These are phyloP conservation scores for Amaranthus cruentus DNA, from an alignment of 148 eudicot genomes.

Conservation along the genomic window DNA sequence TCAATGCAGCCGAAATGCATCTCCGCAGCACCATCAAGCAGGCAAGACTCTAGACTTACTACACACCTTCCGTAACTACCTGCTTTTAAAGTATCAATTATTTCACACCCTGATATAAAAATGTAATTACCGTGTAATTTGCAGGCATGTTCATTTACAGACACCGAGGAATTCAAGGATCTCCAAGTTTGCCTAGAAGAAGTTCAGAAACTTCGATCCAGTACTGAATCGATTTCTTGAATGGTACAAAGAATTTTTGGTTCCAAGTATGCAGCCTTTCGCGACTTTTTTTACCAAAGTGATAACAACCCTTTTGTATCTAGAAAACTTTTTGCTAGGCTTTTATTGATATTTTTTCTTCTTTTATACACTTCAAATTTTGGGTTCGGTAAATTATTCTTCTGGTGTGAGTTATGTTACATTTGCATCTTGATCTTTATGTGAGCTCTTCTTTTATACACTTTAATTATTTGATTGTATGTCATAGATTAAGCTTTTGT, in stretches of 20 bases:
- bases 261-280: conserved; percentile 1
- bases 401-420: too few species aligned
- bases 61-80: not conserved
- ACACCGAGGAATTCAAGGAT: conserved; percentile 59
- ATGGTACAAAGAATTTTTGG: not conserved
- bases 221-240: conserved; percentile 1
- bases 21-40: conserved; percentile 72
- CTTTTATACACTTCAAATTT: not conserved
- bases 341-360: not conserved
- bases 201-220: conserved; percentile 42
- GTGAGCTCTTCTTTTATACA: too few species aligned
- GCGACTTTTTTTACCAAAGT: not conserved
- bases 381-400: too few species aligned
- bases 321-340: not conserved
- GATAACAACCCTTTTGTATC: not conserved
- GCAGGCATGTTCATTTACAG: conserved; percentile 56
- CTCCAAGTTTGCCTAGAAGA: conserved; percentile 54
- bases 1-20: conserved; percentile 84
- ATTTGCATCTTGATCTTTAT: too few species aligned
- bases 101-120: not conserved
- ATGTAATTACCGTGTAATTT: conserved; percentile 3
- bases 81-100: not conserved
- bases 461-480: too few species aligned
- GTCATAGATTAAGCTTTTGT: too few species aligned
- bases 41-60: conserved; percentile 32